Conservation (phyloP, 2,329 filamentous ascomycete species). For the Fusarium pseudograminearum region DNA sequence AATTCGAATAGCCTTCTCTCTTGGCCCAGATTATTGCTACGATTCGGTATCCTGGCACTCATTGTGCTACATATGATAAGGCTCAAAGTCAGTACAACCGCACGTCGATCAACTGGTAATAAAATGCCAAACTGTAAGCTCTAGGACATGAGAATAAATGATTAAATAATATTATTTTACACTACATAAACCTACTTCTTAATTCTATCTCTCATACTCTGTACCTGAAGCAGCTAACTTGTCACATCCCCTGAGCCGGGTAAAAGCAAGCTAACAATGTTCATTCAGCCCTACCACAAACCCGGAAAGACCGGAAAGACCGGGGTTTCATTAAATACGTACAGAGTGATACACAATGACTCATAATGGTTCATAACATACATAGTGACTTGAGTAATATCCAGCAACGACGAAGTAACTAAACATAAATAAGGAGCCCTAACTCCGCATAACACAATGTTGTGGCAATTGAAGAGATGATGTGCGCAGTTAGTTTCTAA, state of each 20-base stretch:
- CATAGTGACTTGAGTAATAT: rapidly evolving
- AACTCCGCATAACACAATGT: rapidly evolving
- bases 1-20: no score
- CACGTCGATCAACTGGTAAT: no score
- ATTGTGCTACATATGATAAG: no score
- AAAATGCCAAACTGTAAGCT: no score
- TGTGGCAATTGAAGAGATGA: no score
- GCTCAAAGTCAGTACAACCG: no score
- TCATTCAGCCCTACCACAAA: background rate
- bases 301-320: background rate
- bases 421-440: background rate
- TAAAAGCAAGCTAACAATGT: background rate
- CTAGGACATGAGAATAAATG: rapidly evolving
- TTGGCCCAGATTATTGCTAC: no score
- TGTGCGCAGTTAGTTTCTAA: rapidly evolving
- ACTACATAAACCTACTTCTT: background rate
- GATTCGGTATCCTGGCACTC: no score
- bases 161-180: rapidly evolving
- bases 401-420: background rate
- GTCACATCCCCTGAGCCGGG: rapidly evolving
- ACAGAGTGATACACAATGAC: constrained; percentile 4
- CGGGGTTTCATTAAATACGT: background rate
- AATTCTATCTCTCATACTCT: background rate
- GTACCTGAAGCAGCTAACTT: rapidly evolving
- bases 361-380: background rate